Evolutionary conservation across 495 filamentous ascomycete species (phyloP).

Genomic region (Xylaria bambusicola): DNA sequence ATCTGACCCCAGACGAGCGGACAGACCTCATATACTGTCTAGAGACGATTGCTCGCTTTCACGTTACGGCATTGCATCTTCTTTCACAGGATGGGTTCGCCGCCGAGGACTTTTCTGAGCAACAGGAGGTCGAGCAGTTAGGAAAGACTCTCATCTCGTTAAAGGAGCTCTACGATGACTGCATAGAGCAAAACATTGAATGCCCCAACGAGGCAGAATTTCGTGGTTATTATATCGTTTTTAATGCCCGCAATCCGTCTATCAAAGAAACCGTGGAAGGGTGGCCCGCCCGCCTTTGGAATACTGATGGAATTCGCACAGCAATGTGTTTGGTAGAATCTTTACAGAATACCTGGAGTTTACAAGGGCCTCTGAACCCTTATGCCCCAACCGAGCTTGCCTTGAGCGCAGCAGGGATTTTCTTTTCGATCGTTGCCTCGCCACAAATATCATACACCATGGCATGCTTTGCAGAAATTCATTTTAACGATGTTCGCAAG

Average conservation of each 20-base stretch:
- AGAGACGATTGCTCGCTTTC: constrained; percentile 88
- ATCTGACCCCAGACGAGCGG: constrained; percentile 56
- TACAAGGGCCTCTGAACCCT: constrained; percentile 64
- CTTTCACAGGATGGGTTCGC: constrained; percentile 64
- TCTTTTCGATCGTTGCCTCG: constrained; percentile 74
- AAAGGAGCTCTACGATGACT: constrained; percentile 85
- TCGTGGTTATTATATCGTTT: constrained; percentile 83
- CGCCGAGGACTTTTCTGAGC: constrained; percentile 75
- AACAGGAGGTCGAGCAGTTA: constrained; percentile 92
- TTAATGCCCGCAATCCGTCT: constrained; percentile 75
- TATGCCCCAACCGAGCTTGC: constrained; percentile 32
- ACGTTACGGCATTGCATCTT: constrained; percentile 84
- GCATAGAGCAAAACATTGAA: constrained; percentile 46
- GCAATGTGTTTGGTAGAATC: constrained; percentile 47
- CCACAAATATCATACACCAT: constrained; percentile 79
- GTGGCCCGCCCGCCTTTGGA: constrained; percentile 76
- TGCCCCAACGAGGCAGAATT: constrained; percentile 85
- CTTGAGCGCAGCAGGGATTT: constrained; percentile 66
- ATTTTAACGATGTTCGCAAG: constrained; percentile 80
- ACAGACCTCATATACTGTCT: constrained; percentile 78
- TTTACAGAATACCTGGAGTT: constrained; percentile 60
- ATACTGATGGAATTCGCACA: constrained; percentile 53
- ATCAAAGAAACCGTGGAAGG: constrained; percentile 73
- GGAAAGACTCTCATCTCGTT: constrained; percentile 84
- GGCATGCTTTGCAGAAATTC: constrained; percentile 90